These are phyloP conservation scores for Aureobasidium leucospermi DNA, from an alignment of 2,329 filamentous ascomycete species.

Conservation along the genomic window DNA sequence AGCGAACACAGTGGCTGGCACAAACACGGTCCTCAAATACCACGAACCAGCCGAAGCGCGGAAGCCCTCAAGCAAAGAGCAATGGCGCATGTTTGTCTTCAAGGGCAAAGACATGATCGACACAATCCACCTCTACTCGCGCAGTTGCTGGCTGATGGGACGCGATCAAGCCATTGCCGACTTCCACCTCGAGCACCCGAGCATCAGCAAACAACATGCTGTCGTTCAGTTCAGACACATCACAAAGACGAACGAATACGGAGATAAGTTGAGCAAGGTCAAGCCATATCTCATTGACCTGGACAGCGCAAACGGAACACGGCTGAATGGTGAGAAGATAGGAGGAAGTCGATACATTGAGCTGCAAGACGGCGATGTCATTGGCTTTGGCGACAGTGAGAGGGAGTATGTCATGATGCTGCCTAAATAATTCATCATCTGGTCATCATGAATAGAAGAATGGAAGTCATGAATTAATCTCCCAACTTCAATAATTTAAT, in stretches of 20 bases:
- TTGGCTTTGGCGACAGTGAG: slow-evolving; percentile 80
- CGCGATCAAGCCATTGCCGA: slow-evolving; percentile 76
- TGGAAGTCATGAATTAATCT: neutral
- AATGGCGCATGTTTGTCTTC: slow-evolving; percentile 91
- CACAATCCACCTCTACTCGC: slow-evolving; percentile 65
- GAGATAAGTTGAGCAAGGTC: slow-evolving; percentile 66
- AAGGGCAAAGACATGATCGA: slow-evolving; percentile 75
- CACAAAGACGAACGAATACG: slow-evolving; percentile 77
- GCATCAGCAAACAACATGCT: slow-evolving; percentile 90
- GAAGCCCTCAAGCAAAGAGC: slow-evolving; percentile 69
- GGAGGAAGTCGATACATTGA: slow-evolving; percentile 77
- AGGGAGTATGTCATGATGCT: slow-evolving; percentile 97
- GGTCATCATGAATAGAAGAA: neutral
- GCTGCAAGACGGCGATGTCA: slow-evolving; percentile 77
- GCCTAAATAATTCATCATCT: slow-evolving; percentile 26
- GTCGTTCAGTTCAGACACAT: slow-evolving; percentile 87
- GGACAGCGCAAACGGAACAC: slow-evolving; percentile 86
- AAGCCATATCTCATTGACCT: slow-evolving; percentile 86
- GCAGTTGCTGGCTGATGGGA: slow-evolving; percentile 88
- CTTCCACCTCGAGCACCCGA: slow-evolving; percentile 78
- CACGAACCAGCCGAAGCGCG: slow-evolving; percentile 90
- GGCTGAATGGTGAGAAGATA: slow-evolving; percentile 66
- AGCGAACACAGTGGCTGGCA: slow-evolving; percentile 74
- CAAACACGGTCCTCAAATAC: slow-evolving; percentile 80
- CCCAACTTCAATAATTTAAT: neutral